Evolutionary conservation across 2,329 filamentous ascomycete species (phyloP).

Genomic region (Arthrocladium fulminans): DNA sequence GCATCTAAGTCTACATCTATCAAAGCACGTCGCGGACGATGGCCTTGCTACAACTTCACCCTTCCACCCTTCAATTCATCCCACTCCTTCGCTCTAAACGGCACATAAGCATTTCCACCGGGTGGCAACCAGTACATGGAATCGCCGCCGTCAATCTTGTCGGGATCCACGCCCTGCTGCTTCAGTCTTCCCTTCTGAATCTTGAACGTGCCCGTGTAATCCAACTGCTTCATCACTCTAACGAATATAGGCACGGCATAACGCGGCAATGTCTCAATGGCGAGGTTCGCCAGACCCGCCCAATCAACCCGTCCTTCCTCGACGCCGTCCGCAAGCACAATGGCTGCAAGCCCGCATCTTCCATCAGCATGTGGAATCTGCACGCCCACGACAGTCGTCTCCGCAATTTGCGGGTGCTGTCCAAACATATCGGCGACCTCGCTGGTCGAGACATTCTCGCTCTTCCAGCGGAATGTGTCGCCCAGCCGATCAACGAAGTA

Average conservation of each 20-base stretch:
- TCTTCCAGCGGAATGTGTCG: slow-evolving; percentile 53
- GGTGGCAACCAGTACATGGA: slow-evolving; percentile 22
- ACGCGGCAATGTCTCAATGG: slow-evolving; percentile 52
- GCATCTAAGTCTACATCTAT: neutral
- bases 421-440: slow-evolving; percentile 71
- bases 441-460: slow-evolving; percentile 71
- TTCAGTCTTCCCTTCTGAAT: slow-evolving; percentile 64
- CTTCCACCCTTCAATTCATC: slow-evolving; percentile 21
- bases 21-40: neutral
- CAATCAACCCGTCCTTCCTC: slow-evolving; percentile 49
- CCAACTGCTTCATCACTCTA: slow-evolving; percentile 49
- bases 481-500: slow-evolving; percentile 65
- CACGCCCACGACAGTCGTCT: slow-evolving; percentile 83
- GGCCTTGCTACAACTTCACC: slow-evolving; percentile 17
- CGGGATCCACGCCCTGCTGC: slow-evolving; percentile 19
- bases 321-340: slow-evolving; percentile 35
- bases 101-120: slow-evolving; percentile 15
- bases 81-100: slow-evolving; percentile 19
- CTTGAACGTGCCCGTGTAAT: slow-evolving; percentile 67
- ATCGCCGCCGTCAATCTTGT: slow-evolving; percentile 16
- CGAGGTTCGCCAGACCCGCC: slow-evolving; percentile 49
- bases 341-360: slow-evolving; percentile 68
- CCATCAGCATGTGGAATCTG: slow-evolving; percentile 71
- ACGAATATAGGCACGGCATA: slow-evolving; percentile 72
- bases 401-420: slow-evolving; percentile 54